Conservation (phyloP, 2,329 filamentous ascomycete genomes). For the Pyrenophora seminiperda region DNA sequence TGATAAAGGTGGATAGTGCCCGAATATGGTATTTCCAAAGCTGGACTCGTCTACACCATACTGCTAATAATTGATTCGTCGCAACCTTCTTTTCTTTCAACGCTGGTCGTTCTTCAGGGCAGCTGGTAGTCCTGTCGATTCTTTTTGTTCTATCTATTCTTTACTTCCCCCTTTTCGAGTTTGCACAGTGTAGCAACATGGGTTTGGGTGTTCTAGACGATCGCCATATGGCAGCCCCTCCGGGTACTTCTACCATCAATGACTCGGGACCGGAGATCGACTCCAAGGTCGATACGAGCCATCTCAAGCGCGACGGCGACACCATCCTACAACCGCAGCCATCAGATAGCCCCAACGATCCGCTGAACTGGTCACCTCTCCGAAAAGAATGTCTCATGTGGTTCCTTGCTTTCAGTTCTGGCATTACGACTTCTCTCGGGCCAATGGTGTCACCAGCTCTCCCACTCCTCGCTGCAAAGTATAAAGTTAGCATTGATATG, state of each 20-base stretch:
- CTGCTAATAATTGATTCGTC: background rate
- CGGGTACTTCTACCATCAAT: conserved; percentile 40
- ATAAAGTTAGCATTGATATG: conserved; percentile 47
- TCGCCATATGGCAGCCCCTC: conserved; percentile 36
- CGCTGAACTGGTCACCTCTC: conserved; percentile 57
- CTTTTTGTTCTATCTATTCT: background rate
- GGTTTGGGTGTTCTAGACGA: conserved; percentile 41
- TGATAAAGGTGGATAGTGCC: conserved; percentile 12
- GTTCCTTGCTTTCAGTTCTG: conserved; percentile 43
- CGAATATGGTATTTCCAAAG: conserved; percentile 2
- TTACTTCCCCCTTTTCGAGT: background rate
- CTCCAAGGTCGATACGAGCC: conserved; percentile 19
- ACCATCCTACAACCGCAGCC: conserved; percentile 91
- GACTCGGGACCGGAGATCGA: conserved; percentile 20
- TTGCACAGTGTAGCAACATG: conserved; percentile 26
- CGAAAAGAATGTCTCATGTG: conserved; percentile 44
- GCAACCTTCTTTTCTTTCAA: background rate
- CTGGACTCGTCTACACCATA: conserved; percentile 8
- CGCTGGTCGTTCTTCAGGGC: conserved; percentile 14
- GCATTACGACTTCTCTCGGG: conserved; percentile 44
- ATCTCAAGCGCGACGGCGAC: conserved; percentile 57
- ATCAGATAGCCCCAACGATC: conserved; percentile 88
- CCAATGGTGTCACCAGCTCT: conserved; percentile 51
- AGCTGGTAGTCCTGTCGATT: conserved; percentile 32
- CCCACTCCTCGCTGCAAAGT: conserved; percentile 42